phyloP scores from a whole-genome alignment of 2,329 filamentous ascomycete species.

The Neofusicoccum sp. region DNA sequence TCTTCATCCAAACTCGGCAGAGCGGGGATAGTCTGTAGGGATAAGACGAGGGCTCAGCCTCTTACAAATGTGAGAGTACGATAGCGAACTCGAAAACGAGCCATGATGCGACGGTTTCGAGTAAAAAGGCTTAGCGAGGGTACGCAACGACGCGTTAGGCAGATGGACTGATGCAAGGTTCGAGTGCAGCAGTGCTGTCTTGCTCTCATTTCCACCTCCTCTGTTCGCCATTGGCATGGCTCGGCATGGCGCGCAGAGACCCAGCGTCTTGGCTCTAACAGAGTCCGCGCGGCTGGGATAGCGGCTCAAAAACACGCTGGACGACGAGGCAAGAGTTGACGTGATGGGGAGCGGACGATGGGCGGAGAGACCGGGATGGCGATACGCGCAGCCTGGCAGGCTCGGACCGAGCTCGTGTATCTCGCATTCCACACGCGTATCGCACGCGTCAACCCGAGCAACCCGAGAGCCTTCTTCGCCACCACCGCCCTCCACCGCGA shows the following conservation, averaged over 20 bases:
- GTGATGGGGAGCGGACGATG: not conserved
- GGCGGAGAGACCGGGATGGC: not conserved
- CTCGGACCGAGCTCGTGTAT: not conserved
- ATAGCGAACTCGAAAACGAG: not conserved
- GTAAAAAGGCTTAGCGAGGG: not conserved
- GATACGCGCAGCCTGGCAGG: not conserved
- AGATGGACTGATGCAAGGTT: no score
- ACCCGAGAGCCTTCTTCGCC: not conserved
- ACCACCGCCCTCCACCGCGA: not conserved
- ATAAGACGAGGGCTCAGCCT: not conserved
- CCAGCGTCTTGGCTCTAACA: not conserved
- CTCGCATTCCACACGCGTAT: constrained; percentile 1
- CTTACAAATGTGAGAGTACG: not conserved
- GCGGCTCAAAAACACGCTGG: not conserved
- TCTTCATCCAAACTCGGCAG: not conserved
- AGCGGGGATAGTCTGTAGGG: not conserved
- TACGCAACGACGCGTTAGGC: not conserved
- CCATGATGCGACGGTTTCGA: not conserved
- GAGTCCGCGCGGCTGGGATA: not conserved
- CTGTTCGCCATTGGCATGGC: no score
- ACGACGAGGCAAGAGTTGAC: not conserved
- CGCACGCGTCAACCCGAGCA: constrained; percentile 1
- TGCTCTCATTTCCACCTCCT: no score
- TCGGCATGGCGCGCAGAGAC: no score
- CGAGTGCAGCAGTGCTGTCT: no score